Evolutionary conservation across 352 stramenopile species (phyloP).

Genomic region (Pythium insidiosum): DNA sequence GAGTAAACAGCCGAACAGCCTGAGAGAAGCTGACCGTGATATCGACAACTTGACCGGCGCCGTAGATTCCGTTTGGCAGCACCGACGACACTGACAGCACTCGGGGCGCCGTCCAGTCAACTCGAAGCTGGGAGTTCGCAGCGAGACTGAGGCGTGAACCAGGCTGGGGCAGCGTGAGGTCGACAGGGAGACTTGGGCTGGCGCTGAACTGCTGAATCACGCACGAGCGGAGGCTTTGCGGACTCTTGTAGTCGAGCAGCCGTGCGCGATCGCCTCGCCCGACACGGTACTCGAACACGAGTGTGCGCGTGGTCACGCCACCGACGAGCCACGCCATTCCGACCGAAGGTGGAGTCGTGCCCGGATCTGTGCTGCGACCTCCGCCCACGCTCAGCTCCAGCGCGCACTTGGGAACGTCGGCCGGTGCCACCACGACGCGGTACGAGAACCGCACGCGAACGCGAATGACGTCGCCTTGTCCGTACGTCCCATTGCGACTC

Average conservation of each 20-base stretch:
- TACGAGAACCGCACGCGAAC: slow-evolving; percentile 49
- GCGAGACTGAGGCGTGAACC: slow-evolving; percentile 35
- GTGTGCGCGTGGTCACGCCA: slow-evolving; percentile 28
- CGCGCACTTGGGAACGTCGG: slow-evolving; percentile 17
- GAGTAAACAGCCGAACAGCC: slow-evolving; percentile 21
- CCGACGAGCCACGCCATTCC: too few relatives aligned
- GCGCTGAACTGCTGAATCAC: slow-evolving; percentile 39
- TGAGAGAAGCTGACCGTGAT: slow-evolving; percentile 51
- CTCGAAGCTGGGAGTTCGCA: slow-evolving; percentile 20
- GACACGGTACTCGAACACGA: slow-evolving; percentile 58
- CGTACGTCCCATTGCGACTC: slow-evolving; percentile 39
- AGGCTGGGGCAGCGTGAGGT: slow-evolving; percentile 29
- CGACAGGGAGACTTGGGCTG: slow-evolving; percentile 27
- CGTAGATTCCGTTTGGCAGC: slow-evolving; percentile 41
- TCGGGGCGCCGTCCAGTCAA: slow-evolving; percentile 34
- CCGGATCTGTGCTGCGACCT: slow-evolving; percentile 14
- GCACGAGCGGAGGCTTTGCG: slow-evolving; percentile 34
- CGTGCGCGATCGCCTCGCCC: slow-evolving; percentile 30
- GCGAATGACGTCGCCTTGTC: slow-evolving; percentile 22
- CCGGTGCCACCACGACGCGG: slow-evolving; percentile 22
- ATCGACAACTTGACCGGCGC: slow-evolving; percentile 43
- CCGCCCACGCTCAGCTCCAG: slow-evolving; percentile 38
- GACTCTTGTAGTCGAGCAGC: slow-evolving; percentile 38
- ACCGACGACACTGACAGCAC: slow-evolving; percentile 39
- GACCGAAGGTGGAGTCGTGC: too few relatives aligned